Evolutionary conservation across 2,329 filamentous ascomycete species (phyloP).

Genomic region (Penicillium decumbens): DNA sequence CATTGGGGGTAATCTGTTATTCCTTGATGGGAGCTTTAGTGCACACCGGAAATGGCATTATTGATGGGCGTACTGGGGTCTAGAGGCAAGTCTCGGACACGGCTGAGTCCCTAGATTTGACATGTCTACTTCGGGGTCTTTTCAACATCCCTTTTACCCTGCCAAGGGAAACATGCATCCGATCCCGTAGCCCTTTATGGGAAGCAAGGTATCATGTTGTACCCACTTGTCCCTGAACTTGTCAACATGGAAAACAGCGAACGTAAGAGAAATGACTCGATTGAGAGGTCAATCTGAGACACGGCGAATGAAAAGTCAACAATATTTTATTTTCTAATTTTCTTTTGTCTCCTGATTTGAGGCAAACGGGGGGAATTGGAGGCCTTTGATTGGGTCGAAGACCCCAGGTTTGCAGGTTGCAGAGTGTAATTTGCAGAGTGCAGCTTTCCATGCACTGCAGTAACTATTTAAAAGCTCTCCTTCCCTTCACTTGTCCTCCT

Average conservation of each 20-base stretch:
- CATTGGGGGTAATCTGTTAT: slow-evolving; percentile 19
- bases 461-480: slow-evolving; percentile 2
- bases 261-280: neutral
- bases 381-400: neutral
- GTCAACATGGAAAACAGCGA: neutral
- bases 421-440: neutral
- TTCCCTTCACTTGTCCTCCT: slow-evolving; percentile 7
- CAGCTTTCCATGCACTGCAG: neutral
- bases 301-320: slow-evolving; percentile 8
- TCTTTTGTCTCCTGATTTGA: neutral
- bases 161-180: neutral
- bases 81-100: too few species aligned
- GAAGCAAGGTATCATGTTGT: neutral
- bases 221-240: neutral
- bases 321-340: neutral
- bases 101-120: slow-evolving; percentile 19
- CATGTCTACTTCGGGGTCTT: slow-evolving; percentile 8
- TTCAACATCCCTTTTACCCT: too few species aligned
- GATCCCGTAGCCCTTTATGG: neutral
- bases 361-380: neutral
- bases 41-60: too few species aligned
- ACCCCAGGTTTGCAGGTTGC: neutral
- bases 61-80: too few species aligned
- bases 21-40: too few species aligned
- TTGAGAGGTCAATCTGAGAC: slow-evolving; percentile 15